Evolutionary conservation across 768 basidiomycete genomes (phyloP).

Genomic region (Trametes gibbosa): DNA sequence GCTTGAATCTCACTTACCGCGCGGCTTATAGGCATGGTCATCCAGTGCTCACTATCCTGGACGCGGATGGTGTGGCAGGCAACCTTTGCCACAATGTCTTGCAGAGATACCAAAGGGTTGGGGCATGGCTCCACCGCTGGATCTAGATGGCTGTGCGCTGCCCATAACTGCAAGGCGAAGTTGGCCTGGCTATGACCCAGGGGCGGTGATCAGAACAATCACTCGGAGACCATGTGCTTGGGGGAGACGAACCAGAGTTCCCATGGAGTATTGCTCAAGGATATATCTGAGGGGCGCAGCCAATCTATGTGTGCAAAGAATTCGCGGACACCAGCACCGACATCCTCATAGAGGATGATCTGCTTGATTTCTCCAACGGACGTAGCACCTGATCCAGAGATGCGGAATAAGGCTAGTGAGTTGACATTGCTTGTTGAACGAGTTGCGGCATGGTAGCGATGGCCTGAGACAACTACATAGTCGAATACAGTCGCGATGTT

Average conservation of each 20-base stretch:
- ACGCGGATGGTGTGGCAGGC: not conserved
- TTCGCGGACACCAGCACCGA: not conserved
- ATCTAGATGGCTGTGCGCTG: not conserved
- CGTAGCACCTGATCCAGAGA: not conserved
- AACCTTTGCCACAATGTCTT: not conserved
- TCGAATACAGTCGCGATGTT: not conserved
- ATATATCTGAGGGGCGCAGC: not conserved
- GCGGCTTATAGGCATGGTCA: not conserved
- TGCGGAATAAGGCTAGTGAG: not conserved
- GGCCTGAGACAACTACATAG: not conserved
- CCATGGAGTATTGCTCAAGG: not conserved
- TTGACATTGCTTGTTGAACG: not conserved
- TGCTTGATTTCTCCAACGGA: not conserved
- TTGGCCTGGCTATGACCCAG: not conserved
- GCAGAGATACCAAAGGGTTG: not conserved
- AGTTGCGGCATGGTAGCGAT: not conserved
- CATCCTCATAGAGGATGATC: not conserved
- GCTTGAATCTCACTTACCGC: not conserved
- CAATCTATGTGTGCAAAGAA: not conserved
- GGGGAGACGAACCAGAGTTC: not conserved
- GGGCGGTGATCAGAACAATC: too few species aligned
- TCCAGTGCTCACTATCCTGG: not conserved
- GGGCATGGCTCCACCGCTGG: not conserved
- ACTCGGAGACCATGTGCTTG: too few species aligned
- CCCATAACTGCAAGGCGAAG: not conserved